Percentiles rank a stretch among this genome's conserved stretches.
Conservation (phyloP, 2,329 filamentous ascomycete genomes). For the Cercospora sojina region DNA sequence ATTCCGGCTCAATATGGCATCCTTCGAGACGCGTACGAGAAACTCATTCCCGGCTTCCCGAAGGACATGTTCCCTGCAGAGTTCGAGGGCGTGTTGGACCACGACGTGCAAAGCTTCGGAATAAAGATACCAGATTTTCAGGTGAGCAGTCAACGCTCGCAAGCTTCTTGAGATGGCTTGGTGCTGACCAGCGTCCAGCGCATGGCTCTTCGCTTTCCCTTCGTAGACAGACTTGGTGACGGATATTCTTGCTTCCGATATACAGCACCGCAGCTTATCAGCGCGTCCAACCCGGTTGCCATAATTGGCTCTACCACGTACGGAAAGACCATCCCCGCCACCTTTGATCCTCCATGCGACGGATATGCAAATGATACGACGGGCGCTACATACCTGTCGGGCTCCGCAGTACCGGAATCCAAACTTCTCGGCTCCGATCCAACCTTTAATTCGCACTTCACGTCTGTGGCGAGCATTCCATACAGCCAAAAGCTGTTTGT, state of each 20-base stretch:
- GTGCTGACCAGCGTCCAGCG: neutral
- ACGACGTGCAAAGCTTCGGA: constrained; percentile 11
- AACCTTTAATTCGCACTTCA: constrained; percentile 9
- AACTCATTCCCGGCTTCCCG: constrained; percentile 15
- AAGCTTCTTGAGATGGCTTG: neutral
- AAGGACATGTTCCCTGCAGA: constrained; percentile 21
- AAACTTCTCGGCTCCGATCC: constrained; percentile 12
- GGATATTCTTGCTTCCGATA: constrained; percentile 21
- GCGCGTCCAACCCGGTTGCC: constrained; percentile 8
- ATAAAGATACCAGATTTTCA: constrained; percentile 21
- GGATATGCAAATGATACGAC: constrained; percentile 13
- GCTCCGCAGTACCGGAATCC: constrained; percentile 6
- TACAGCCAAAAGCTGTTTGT: constrained; percentile 16
- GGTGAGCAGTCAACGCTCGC: neutral
- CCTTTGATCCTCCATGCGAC: constrained; percentile 18
- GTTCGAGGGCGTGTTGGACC: constrained; percentile 17
- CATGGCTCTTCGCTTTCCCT: constrained; percentile 13
- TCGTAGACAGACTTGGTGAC: constrained; percentile 21
- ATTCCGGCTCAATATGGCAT: constrained; percentile 22
- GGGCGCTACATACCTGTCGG: constrained; percentile 9
- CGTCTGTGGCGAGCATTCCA: constrained; percentile 4
- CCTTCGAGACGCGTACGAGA: constrained; percentile 16
- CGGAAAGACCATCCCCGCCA: constrained; percentile 13
- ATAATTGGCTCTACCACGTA: constrained; percentile 8
- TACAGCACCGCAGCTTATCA: constrained; percentile 15